Conservation (phyloP, 2,329 filamentous ascomycete species). For the Claviceps spartinae region DNA sequence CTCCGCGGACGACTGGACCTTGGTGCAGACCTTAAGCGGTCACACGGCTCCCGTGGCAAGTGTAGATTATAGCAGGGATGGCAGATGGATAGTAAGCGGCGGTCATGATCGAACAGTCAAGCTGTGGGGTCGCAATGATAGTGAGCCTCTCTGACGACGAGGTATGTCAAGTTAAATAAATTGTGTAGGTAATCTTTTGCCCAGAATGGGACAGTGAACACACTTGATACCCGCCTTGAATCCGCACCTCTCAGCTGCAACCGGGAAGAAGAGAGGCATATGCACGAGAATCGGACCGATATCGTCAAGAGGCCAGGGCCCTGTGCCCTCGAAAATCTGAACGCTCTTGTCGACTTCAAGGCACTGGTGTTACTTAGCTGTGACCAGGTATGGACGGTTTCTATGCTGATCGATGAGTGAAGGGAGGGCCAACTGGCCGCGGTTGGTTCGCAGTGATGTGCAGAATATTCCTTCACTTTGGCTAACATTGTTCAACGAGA, state of each 20-base stretch:
- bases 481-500: too few species aligned
- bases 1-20: slow-evolving; percentile 88
- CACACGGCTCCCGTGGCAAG: slow-evolving; percentile 89
- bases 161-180: not conserved
- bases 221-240: not conserved
- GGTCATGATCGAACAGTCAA: slow-evolving; percentile 93
- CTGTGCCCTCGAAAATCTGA: too few species aligned
- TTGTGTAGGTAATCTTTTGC: not conserved
- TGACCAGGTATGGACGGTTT: too few species aligned
- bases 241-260: not conserved
- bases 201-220: not conserved
- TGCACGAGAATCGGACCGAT: not conserved
- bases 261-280: not conserved
- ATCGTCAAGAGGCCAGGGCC: too few species aligned
- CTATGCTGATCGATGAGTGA: too few species aligned
- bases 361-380: too few species aligned
- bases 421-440: too few species aligned
- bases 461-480: too few species aligned
- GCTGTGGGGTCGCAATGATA: slow-evolving; percentile 81
- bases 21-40: slow-evolving; percentile 75
- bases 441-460: too few species aligned
- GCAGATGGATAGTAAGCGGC: slow-evolving; percentile 84
- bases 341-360: too few species aligned
- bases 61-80: slow-evolving; percentile 75
- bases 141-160: slow-evolving; percentile 31